phyloP scores from a whole-genome alignment of 179 eudicot genomes.

The Camellia oleifera region DNA sequence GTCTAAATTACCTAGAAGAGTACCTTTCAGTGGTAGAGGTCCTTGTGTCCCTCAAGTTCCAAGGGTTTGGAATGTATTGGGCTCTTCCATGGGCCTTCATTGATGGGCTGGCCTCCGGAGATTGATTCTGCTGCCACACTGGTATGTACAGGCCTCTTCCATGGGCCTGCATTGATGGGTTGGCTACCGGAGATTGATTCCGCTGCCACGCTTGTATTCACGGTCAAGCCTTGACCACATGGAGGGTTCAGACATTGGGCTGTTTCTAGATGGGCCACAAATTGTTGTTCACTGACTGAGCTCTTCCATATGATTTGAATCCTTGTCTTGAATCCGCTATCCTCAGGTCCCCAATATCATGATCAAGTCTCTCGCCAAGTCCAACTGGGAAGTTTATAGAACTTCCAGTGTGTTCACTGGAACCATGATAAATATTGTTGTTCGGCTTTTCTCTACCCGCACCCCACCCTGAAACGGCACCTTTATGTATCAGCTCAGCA shows the following conservation, averaged over 20 bases:
- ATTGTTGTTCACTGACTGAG: not conserved
- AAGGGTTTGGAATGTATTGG: not conserved
- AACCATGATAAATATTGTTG: too few species aligned
- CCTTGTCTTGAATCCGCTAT: not conserved
- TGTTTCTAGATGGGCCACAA: not conserved
- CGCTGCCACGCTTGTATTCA: not conserved
- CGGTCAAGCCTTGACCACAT: not conserved
- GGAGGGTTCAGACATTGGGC: not conserved
- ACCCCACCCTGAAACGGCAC: too few species aligned
- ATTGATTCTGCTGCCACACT: too few species aligned
- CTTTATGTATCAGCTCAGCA: too few species aligned
- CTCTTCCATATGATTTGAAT: not conserved
- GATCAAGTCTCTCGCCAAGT: too few species aligned
- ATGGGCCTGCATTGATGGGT: too few species aligned
- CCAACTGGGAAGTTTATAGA: too few species aligned
- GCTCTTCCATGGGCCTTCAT: not conserved
- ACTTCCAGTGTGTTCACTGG: too few species aligned
- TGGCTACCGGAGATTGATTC: too few species aligned
- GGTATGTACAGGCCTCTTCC: too few species aligned
- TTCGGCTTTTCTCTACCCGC: too few species aligned
- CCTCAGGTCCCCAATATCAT: not conserved
- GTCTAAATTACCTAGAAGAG: not conserved
- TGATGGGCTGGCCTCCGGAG: too few species aligned
- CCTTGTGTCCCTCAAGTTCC: not conserved
- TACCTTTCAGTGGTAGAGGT: not conserved